A percentile compares a stretch with the other conserved stretches of the same genome.
phyloP scores from a whole-genome alignment of 176 grass and related monocot species.

The Hordeum vulgare region MorexV3_pseudomolecules_assembly NC_058524.1:539024252-539024751 shows the following conservation, averaged over 20 bases:
- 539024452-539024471: constrained; percentile 97
- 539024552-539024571: background rate
- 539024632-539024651: background rate
- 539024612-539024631: background rate
- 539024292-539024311: background rate
- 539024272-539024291: background rate
- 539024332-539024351: constrained; percentile 11
- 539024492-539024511: constrained; percentile 99
- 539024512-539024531: constrained; percentile 99
- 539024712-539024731: background rate
- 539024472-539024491: constrained; percentile 80
- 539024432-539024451: constrained; percentile 81
- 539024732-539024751: background rate
- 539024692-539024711: background rate
- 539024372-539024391: constrained; percentile 97
- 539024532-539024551: constrained; percentile 11
- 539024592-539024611: background rate
- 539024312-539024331: background rate
- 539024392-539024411: constrained; percentile 98
- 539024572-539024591: constrained; percentile 3
- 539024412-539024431: constrained; percentile 99
- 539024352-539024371: constrained; percentile 84
- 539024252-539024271: background rate
- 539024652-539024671: background rate
- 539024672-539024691: background rate